These are phyloP conservation scores for Carex littledalei DNA, from an alignment of 176 grass and related monocot species.

Conservation along the genomic window DNA sequence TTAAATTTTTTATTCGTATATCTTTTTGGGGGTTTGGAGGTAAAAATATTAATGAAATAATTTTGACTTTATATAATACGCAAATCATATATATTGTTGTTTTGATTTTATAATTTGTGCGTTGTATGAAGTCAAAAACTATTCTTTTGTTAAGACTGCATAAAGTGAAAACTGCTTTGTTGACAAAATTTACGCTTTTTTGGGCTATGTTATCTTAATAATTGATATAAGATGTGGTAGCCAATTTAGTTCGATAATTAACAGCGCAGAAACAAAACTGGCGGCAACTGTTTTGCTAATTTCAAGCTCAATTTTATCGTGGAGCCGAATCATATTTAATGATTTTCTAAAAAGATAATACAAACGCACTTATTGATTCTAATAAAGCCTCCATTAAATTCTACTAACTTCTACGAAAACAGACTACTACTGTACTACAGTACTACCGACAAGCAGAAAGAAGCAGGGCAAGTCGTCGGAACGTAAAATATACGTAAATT, in stretches of 20 bases:
- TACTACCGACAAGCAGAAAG: neutral
- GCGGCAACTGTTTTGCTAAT: neutral
- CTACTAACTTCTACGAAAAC: neutral
- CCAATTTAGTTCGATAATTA: neutral
- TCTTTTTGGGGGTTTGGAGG: no score
- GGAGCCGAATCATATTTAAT: conserved; percentile 3
- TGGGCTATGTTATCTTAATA: neutral
- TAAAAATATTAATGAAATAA: no score
- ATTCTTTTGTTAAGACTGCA: no score
- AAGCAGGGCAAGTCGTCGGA: neutral
- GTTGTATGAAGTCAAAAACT: no score
- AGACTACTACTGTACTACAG: neutral
- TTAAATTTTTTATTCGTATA: neutral
- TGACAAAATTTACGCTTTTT: no score
- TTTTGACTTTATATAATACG: no score
- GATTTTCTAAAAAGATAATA: neutral
- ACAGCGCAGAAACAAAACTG: neutral
- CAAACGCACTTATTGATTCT: neutral
- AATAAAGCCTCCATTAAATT: neutral
- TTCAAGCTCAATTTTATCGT: conserved; percentile 3
- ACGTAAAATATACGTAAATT: neutral
- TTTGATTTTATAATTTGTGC: no score
- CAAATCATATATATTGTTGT: no score
- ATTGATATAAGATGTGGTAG: neutral
- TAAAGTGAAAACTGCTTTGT: no score